Percentiles rank a stretch among this genome's conserved stretches.
Evolutionary conservation across 768 basidiomycete species (phyloP).

Genomic region (Tylopilus sp.): DNA sequence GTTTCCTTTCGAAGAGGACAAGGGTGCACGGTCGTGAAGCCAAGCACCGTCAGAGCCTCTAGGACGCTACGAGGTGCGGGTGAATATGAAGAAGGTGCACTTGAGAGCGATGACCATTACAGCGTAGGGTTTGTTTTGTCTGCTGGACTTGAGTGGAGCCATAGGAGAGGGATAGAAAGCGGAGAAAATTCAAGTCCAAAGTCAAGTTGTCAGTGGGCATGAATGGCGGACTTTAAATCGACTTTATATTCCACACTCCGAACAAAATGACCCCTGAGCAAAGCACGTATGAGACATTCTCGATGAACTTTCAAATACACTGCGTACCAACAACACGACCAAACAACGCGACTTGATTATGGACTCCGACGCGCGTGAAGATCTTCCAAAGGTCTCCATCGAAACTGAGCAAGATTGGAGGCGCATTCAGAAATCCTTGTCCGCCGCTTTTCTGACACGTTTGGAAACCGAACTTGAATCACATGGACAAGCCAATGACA

Average conservation of each 20-base stretch:
- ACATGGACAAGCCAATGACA: constrained; percentile 39
- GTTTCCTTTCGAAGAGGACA: constrained; percentile 30
- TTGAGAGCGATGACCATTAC: constrained; percentile 24
- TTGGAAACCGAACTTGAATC: constrained; percentile 47
- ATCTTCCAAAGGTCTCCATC: constrained; percentile 54
- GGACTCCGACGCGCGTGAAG: constrained; percentile 41
- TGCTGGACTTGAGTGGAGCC: constrained; percentile 25
- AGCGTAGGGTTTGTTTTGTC: constrained; percentile 42
- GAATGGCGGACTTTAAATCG: constrained; percentile 10
- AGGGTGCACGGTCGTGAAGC: constrained; percentile 73
- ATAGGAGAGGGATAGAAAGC: constrained; percentile 6
- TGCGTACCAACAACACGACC: neutral
- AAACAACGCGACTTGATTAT: constrained; percentile 6
- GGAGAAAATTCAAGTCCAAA: neutral
- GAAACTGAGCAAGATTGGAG: constrained; percentile 68
- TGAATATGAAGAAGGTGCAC: constrained; percentile 2
- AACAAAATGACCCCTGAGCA: neutral
- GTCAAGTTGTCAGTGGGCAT: neutral
- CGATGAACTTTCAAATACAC: too few species aligned
- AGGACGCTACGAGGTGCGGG: constrained; percentile 47
- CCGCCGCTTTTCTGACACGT: constrained; percentile 38
- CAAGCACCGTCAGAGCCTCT: constrained; percentile 60
- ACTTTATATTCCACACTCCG: constrained; percentile 13
- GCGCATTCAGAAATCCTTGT: constrained; percentile 53
- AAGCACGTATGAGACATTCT: too few species aligned